A percentile compares a stretch with the other conserved stretches of the same genome.
Conservation (phyloP, 1,139 yeast species). For the Wickerhamomyces sp. region DNA sequence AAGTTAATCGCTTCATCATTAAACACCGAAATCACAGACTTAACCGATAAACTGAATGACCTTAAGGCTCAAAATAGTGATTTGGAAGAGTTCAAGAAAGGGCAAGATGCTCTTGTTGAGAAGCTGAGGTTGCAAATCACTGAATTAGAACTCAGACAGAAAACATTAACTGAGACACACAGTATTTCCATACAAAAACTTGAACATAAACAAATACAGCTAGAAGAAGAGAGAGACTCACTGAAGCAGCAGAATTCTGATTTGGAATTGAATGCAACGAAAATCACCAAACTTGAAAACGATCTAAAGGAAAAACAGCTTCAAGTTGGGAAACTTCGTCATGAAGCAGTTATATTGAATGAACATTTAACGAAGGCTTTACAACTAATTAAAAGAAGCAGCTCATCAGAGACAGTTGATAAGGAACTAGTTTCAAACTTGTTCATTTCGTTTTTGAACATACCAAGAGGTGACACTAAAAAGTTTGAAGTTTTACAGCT, state of each 20-base stretch:
- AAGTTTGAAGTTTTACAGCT: slow-evolving; percentile 88
- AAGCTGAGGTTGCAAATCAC: not conserved
- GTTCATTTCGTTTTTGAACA: slow-evolving; percentile 74
- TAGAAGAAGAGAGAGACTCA: slow-evolving; percentile 17
- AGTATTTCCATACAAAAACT: slow-evolving; percentile 4
- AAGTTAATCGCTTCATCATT: slow-evolving; percentile 41
- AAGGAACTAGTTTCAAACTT: slow-evolving; percentile 85
- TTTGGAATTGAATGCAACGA: slow-evolving; percentile 10
- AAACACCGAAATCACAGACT: slow-evolving; percentile 27
- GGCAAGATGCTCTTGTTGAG: not conserved
- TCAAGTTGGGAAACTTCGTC: slow-evolving; percentile 83
- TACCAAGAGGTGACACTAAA: slow-evolving; percentile 92
- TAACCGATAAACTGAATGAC: slow-evolving; percentile 23
- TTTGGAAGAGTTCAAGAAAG: slow-evolving; percentile 23
- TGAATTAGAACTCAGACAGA: not conserved
- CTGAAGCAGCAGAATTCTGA: slow-evolving; percentile 13
- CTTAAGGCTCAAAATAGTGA: slow-evolving; percentile 19
- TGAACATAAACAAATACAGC: slow-evolving; percentile 14
- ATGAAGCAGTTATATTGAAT: slow-evolving; percentile 90
- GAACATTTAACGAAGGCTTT: slow-evolving; percentile 92
- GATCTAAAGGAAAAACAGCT: slow-evolving; percentile 71
- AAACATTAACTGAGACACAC: not conserved
- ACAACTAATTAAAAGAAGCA: slow-evolving; percentile 69
- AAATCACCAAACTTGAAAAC: slow-evolving; percentile 35
- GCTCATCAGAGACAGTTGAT: slow-evolving; percentile 75